Evolutionary conservation across 164 flowering plant genomes (phyloP).

Genomic region (Vitis vinifera): ASM3070453v1 NC_081808.1:795001-795500

Average conservation of each 20-base stretch:
- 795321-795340: constrained; percentile 26
- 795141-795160: constrained; percentile 87
- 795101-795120: constrained; percentile 87
- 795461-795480: constrained; percentile 4
- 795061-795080: neutral
- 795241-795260: constrained; percentile 42
- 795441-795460: neutral
- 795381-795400: neutral
- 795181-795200: neutral
- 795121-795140: constrained; percentile 70
- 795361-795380: constrained; percentile 20
- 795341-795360: constrained; percentile 16
- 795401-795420: neutral
- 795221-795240: too few relatives aligned
- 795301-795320: constrained; percentile 39
- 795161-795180: neutral
- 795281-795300: constrained; percentile 76
- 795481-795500: too few relatives aligned
- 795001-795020: too few relatives aligned
- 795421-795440: constrained; percentile 3
- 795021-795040: neutral
- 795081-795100: constrained; percentile 24
- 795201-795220: neutral
- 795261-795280: constrained; percentile 75
- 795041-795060: neutral